phyloP scores from a whole-genome alignment of 2,329 filamentous ascomycete genomes.

The Esteya vermicola region DNA sequence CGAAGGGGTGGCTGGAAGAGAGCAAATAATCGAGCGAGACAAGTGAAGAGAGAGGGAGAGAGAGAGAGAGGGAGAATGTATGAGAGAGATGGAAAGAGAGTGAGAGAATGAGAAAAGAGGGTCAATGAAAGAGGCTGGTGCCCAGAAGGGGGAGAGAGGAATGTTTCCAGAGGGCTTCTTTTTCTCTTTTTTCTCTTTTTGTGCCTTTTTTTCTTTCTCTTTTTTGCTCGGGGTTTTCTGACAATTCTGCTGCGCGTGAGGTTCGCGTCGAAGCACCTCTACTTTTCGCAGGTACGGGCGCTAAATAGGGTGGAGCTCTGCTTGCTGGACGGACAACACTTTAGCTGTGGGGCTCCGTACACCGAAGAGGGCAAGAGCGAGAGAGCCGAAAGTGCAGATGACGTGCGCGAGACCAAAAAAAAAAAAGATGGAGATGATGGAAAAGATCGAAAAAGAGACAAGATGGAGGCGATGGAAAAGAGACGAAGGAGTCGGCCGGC shows the following conservation, averaged over 20 bases:
- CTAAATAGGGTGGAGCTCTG: constrained; percentile 7
- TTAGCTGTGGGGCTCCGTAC: constrained; percentile 5
- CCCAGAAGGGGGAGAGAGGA: too few relatives aligned
- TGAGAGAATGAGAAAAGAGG: not conserved
- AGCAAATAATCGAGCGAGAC: too few relatives aligned
- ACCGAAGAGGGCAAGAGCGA: not conserved
- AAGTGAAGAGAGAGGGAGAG: too few relatives aligned
- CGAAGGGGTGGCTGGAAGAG: too few relatives aligned
- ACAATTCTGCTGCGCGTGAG: constrained; percentile 8
- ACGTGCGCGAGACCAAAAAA: not conserved
- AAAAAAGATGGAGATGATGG: not conserved
- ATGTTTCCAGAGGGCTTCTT: too few relatives aligned
- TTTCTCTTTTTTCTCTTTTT: too few relatives aligned
- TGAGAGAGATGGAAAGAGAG: not conserved
- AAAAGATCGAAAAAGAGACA: too few relatives aligned
- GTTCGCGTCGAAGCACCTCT: constrained; percentile 10
- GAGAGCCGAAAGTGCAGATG: too few relatives aligned
- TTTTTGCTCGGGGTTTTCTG: constrained; percentile 3
- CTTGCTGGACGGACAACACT: not conserved
- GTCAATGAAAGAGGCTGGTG: not conserved
- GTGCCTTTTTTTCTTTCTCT: constrained; percentile 4
- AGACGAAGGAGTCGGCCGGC: too few relatives aligned
- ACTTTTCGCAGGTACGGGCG: constrained; percentile 3
- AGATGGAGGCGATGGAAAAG: too few relatives aligned
- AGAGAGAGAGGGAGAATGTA: not conserved